Conservation (phyloP, 208 protist genomes). For the Trypanosomatidae sp. region DNA sequence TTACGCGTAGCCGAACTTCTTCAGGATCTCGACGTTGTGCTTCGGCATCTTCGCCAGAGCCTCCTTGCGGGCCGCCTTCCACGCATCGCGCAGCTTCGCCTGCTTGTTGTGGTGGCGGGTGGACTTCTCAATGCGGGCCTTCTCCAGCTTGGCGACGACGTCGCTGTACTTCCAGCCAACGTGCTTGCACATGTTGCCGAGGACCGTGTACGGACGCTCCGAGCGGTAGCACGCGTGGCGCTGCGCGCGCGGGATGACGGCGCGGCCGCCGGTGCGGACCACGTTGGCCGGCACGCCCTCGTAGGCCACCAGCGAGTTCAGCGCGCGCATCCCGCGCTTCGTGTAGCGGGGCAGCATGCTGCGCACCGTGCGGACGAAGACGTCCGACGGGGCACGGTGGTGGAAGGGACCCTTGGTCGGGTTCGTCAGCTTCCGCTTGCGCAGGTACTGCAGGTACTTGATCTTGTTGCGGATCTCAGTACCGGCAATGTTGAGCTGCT, state of each 20-base stretch:
- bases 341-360: slow-evolving; percentile 97
- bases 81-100: slow-evolving; percentile 64
- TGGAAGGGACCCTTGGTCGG: slow-evolving; percentile 98
- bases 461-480: slow-evolving; percentile 98
- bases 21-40: slow-evolving; percentile 85
- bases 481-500: slow-evolving; percentile 96
- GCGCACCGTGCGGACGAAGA: slow-evolving; percentile 96
- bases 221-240: slow-evolving; percentile 72
- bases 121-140: slow-evolving; percentile 73
- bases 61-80: slow-evolving; percentile 66
- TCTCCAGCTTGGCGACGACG: slow-evolving; percentile 80
- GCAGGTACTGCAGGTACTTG: slow-evolving; percentile 93
- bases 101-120: slow-evolving; percentile 69
- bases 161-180: slow-evolving; percentile 90
- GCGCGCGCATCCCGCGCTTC: slow-evolving; percentile 80
- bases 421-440: slow-evolving; percentile 98
- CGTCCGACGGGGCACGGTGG: slow-evolving; percentile 96
- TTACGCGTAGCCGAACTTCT: slow-evolving; percentile 92
- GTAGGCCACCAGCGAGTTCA: slow-evolving; percentile 77
- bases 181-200: slow-evolving; percentile 89
- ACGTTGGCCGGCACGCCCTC: slow-evolving; percentile 82
- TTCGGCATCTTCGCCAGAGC: slow-evolving; percentile 82
- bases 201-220: slow-evolving; percentile 79
- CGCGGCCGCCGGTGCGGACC: slow-evolving; percentile 60
- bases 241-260: slow-evolving; percentile 76